These are phyloP conservation scores for Picea sitchensis DNA, from an alignment of 75 land plant species.

Conservation along the genomic window DNA sequence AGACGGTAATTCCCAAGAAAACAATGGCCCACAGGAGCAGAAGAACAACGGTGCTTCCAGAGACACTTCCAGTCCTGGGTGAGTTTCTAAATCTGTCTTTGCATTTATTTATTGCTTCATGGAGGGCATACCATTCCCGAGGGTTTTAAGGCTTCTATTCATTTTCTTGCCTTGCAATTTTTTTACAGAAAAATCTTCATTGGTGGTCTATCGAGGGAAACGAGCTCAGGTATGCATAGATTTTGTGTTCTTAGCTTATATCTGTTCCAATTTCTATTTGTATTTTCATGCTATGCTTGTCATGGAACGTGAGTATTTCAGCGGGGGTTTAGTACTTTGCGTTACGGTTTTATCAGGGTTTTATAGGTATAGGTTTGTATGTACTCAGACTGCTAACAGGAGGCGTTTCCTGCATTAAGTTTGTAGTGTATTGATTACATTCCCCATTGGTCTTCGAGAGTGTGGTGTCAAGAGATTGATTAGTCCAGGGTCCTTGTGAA, in stretches of 20 bases:
- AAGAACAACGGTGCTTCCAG: not conserved
- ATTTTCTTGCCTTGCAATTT: not conserved
- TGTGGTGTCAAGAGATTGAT: not conserved
- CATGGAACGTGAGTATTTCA: not conserved
- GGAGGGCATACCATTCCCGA: not conserved
- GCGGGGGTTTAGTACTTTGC: not conserved
- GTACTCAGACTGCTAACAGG: not conserved
- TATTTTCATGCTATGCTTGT: not conserved
- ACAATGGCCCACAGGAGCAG: not conserved
- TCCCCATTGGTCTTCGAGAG: not conserved
- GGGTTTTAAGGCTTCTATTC: not conserved
- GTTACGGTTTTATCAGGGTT: not conserved
- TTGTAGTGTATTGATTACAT: not conserved
- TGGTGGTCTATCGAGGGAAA: constrained; percentile 43
- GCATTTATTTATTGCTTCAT: not conserved
- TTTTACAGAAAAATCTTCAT: constrained; percentile 35
- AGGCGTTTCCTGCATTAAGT: not conserved
- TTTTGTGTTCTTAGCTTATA: not conserved
- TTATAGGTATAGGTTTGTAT: not conserved
- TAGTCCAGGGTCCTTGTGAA: too few species aligned
- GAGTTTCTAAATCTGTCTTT: not conserved
- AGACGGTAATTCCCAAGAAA: not conserved
- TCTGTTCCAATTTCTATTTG: not conserved
- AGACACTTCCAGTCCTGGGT: constrained; percentile 8
- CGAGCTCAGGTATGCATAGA: constrained; percentile 29